These are phyloP conservation scores for Aspergillus sp. DNA, from an alignment of 2,329 filamentous ascomycete genomes.

Conservation along the genomic window DNA sequence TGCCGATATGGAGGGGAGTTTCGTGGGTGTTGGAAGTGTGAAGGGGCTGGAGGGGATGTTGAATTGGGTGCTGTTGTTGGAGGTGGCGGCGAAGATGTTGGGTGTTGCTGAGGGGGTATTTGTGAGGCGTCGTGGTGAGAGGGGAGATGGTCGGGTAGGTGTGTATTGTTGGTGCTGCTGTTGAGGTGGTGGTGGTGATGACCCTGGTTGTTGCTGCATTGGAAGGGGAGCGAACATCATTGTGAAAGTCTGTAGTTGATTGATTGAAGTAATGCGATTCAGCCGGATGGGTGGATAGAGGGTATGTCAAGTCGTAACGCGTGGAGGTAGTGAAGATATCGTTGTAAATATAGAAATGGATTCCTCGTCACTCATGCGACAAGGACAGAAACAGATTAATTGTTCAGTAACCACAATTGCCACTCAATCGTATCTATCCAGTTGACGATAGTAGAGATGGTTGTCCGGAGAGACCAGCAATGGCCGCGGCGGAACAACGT, in stretches of 20 bases:
- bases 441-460: not conserved
- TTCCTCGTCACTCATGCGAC: too few species aligned
- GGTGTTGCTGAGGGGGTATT: too few species aligned
- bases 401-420: not conserved
- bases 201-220: slow-evolving; percentile 19
- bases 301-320: too few species aligned
- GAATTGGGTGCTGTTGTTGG: not conserved
- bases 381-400: too few species aligned
- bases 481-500: not conserved
- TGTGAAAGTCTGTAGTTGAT: not conserved
- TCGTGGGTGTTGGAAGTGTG: not conserved
- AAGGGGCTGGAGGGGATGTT: slow-evolving; percentile 1
- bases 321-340: too few species aligned
- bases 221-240: slow-evolving; percentile 35
- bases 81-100: not conserved
- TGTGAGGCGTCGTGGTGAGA: slow-evolving; percentile 20
- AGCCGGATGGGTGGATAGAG: too few species aligned
- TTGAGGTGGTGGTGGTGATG: slow-evolving; percentile 13
- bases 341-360: too few species aligned
- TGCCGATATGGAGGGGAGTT: not conserved
- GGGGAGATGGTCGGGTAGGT: slow-evolving; percentile 28
- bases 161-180: slow-evolving; percentile 5
- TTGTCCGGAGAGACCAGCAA: slow-evolving; percentile 1
- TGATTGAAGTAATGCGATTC: not conserved
- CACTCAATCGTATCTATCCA: not conserved